A percentile compares a stretch with the other conserved stretches of the same genome.
Conservation (phyloP, 1,139 yeast genomes). For the Taphrina betulina region DNA sequence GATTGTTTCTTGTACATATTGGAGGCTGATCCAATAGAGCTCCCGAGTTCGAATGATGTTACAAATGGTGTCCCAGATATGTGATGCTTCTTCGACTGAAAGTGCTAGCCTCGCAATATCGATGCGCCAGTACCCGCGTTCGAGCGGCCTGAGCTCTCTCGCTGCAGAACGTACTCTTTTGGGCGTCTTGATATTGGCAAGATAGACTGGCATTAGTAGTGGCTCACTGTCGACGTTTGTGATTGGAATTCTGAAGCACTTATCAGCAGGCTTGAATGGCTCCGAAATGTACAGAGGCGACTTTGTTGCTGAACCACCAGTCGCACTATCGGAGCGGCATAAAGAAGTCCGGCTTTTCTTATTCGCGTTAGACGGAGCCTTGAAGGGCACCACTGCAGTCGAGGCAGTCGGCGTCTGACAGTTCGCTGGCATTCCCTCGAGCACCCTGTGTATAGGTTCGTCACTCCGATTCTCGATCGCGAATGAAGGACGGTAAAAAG, state of each 20-base stretch:
- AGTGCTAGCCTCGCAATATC: neutral
- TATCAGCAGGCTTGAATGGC: too few species aligned
- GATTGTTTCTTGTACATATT: neutral
- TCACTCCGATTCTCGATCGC: too few species aligned
- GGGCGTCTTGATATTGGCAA: neutral
- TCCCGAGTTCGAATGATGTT: neutral
- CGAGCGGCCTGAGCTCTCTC: neutral
- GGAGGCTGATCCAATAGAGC: constrained; percentile 15
- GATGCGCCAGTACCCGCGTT: constrained; percentile 8
- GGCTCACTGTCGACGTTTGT: neutral
- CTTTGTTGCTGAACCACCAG: too few species aligned
- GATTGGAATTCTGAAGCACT: too few species aligned
- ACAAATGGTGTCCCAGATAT: neutral
- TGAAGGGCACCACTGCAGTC: too few species aligned
- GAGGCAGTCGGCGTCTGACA: too few species aligned
- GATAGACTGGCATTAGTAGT: neutral
- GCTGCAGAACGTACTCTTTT: neutral
- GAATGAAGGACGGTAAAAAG: constrained; percentile 9
- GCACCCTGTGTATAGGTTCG: too few species aligned
- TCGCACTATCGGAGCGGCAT: too few species aligned
- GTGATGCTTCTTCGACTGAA: neutral
- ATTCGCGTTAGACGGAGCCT: too few species aligned
- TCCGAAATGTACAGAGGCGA: too few species aligned
- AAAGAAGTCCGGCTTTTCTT: too few species aligned
- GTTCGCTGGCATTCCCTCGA: too few species aligned